Evolutionary conservation across 257 asterid species (phyloP), one percentile per base, ranked within the genome.

Genomic region (Anisodus acutangulus): DNA sequence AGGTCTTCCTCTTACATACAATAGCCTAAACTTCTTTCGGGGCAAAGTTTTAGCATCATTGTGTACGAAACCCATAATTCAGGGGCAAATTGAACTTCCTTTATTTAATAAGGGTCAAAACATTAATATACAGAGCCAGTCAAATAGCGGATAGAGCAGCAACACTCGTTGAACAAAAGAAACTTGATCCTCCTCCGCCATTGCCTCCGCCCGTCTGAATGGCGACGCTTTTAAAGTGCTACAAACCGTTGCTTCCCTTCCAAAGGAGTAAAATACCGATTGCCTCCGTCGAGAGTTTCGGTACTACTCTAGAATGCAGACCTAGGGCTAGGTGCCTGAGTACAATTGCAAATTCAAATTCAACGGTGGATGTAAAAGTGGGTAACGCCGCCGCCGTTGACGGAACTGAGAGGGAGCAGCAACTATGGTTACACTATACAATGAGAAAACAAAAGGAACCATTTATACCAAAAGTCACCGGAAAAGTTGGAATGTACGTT

Each of bases 401-500:
- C 53, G 70, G 83, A 16, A 17, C 47, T 78, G 83, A 59, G 91
- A 89, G 39, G 41, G n/a, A n/a, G n/a, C 78, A 85, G 82, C 93
- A 92, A 82, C 83, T 95, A 8, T 94, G 99, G 97, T 89, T 95
- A 84, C 90, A 92, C 91, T 92, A 95, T 83, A 95, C 99, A 37
- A 90, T 94, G 97, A 93, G 89, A 91, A 91, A 79, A 90, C 93
- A 90, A 81, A 93, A 87, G 82, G 99, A 95, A 85, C 16, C 91
- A 93, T 92, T 95, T 83, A 91, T 91, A 83, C 97, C 98, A 9
- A 92, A 91, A 85, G 84, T 91, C 49, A 87, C 91, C 26, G 95
- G 98, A 57, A 91, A 86, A 91, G 98, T 94, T 9, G 97, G 99
- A 82, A 96, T 96, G 98, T 95, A 94, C 84, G 98, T 95, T 17